Conservation (phyloP, 768 basidiomycete genomes). For the Mycena olivaceomarginata region DNA sequence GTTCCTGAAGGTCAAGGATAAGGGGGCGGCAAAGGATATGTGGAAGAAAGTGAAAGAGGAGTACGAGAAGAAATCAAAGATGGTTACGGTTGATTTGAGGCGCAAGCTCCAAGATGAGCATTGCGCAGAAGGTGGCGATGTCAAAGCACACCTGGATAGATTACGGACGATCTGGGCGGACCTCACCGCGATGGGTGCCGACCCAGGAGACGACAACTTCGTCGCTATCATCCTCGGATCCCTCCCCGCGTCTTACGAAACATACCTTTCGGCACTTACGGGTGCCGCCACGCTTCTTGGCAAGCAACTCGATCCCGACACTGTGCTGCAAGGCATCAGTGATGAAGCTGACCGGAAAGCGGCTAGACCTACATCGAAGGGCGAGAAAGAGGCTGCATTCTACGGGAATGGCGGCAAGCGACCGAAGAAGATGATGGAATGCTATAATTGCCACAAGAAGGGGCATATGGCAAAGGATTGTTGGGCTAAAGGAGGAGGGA, state of each 20-base stretch:
- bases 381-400: conserved; percentile 22
- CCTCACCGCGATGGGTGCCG: neutral
- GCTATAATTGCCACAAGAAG: conserved; percentile 55
- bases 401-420: conserved; percentile 19
- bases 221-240: neutral
- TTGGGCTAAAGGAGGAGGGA: conserved; percentile 61
- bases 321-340: conserved; percentile 7
- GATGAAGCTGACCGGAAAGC: conserved; percentile 3
- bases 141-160: too few species aligned
- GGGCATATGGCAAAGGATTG: conserved; percentile 57
- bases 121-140: too few species aligned
- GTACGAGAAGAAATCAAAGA: too few species aligned
- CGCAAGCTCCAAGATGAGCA: too few species aligned
- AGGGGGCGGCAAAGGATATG: too few species aligned
- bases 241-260: neutral
- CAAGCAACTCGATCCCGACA: conserved; percentile 2
- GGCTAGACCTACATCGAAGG: neutral
- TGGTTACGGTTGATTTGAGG: too few species aligned
- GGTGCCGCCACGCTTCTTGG: neutral
- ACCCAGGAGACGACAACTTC: neutral
- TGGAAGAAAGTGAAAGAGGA: too few species aligned
- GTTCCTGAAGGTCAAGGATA: too few species aligned
- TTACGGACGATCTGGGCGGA: neutral
- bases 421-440: conserved; percentile 38
- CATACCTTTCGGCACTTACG: neutral